phyloP scores from a whole-genome alignment of 768 basidiomycete genomes.

The Mycena vitilis region DNA sequence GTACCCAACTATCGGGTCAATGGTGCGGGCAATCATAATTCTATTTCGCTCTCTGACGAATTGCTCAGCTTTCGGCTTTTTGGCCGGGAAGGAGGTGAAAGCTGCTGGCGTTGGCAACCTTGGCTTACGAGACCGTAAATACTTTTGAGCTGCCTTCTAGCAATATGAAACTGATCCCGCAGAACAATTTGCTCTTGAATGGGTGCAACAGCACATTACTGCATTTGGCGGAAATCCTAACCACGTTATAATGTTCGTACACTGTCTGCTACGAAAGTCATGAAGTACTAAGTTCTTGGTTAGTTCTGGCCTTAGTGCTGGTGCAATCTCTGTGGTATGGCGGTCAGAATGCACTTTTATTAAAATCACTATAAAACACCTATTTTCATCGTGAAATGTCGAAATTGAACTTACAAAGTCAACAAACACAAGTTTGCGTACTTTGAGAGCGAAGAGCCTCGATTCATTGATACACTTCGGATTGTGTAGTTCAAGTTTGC shows the following conservation, averaged over 20 bases:
- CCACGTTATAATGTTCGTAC: not conserved
- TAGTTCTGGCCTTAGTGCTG: too few species aligned
- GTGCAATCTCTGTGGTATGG: too few species aligned
- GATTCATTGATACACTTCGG: too few species aligned
- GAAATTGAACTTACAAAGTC: too few species aligned
- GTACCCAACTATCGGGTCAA: not conserved
- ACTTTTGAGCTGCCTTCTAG: not conserved
- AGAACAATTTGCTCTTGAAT: not conserved
- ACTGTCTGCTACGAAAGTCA: too few species aligned
- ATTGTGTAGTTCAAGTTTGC: too few species aligned
- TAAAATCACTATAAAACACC: too few species aligned
- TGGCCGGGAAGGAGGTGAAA: constrained; percentile 10
- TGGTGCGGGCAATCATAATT: not conserved
- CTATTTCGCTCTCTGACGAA: not conserved
- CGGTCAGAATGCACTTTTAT: too few species aligned
- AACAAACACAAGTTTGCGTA: too few species aligned
- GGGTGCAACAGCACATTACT: not conserved
- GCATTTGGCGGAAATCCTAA: not conserved
- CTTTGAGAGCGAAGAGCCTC: too few species aligned
- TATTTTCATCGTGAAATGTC: too few species aligned
- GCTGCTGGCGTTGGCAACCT: constrained; percentile 13
- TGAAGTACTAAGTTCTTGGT: too few species aligned
- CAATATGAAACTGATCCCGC: not conserved
- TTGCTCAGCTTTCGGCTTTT: constrained; percentile 17
- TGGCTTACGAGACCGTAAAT: constrained; percentile 9